Evolutionary conservation across 2,329 filamentous ascomycete genomes (phyloP).

Genomic region (Didymella sp.): DNA sequence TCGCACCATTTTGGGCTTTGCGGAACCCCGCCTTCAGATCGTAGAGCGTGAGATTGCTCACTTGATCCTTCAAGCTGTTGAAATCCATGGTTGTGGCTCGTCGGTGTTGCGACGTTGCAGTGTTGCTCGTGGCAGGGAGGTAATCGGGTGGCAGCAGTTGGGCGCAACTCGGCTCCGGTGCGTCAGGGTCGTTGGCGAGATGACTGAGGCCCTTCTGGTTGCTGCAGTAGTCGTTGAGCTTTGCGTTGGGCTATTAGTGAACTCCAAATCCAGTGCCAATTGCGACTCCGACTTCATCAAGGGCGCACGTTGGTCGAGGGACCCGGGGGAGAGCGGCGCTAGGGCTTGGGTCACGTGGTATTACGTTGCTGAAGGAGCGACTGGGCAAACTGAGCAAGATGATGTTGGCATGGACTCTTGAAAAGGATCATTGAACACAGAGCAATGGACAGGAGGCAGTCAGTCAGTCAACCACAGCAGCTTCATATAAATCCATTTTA

Average conservation of each 20-base stretch:
- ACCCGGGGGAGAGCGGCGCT: not conserved
- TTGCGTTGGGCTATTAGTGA: not conserved
- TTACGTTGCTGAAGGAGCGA: not conserved
- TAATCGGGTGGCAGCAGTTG: slow-evolving; percentile 17
- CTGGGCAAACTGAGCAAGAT: not conserved
- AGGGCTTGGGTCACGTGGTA: not conserved
- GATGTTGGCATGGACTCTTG: not conserved
- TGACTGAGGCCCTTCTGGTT: not conserved
- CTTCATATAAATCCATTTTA: not conserved
- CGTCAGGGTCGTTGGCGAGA: not conserved
- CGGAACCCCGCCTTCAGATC: slow-evolving; percentile 93
- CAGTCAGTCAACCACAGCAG: not conserved
- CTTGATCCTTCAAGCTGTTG: slow-evolving; percentile 81
- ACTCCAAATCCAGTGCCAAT: not conserved
- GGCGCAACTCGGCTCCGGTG: slow-evolving; percentile 15
- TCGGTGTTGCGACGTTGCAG: slow-evolving; percentile 10
- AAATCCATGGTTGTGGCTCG: slow-evolving; percentile 73
- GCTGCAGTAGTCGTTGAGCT: not conserved
- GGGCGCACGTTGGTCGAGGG: slow-evolving; percentile 1
- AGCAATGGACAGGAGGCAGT: not conserved
- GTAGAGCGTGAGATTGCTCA: slow-evolving; percentile 91
- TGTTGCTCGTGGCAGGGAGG: not conserved
- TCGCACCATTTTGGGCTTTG: slow-evolving; percentile 93
- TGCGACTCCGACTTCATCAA: not conserved
- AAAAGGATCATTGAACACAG: not conserved